Percentiles rank a stretch among this genome's conserved stretches.
Evolutionary conservation across 306 rosid genomes (phyloP).

Genomic region (Potentilla sterilis): DNA sequence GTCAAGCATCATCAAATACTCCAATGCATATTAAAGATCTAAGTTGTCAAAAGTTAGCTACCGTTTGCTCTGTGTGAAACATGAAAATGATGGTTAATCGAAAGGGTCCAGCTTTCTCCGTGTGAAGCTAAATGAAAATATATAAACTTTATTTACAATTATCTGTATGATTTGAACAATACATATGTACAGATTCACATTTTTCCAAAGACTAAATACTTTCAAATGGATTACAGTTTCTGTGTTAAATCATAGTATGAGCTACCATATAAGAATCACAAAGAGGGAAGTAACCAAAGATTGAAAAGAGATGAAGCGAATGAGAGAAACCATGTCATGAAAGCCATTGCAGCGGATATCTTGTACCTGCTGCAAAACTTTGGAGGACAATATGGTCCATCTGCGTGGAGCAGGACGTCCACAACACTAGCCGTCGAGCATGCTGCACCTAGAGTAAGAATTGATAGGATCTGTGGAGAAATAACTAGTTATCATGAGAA

Average conservation of each 20-base stretch:
- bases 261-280: constrained; percentile 32
- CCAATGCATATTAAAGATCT: neutral
- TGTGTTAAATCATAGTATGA: neutral
- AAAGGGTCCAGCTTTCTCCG: neutral
- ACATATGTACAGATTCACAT: neutral
- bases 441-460: constrained; percentile 75
- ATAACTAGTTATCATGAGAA: neutral
- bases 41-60: neutral
- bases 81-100: neutral
- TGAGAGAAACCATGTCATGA: constrained; percentile 67
- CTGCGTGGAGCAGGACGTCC: constrained; percentile 50
- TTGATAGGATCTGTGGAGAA: constrained; percentile 52
- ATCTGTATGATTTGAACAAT: neutral
- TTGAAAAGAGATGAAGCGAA: constrained; percentile 64
- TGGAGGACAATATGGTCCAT: constrained; percentile 44
- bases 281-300: constrained; percentile 75
- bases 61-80: too few relatives aligned
- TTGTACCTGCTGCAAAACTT: constrained; percentile 60
- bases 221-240: constrained; percentile 22
- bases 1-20: neutral
- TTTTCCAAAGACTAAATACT: constrained; percentile 1
- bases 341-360: constrained; percentile 75
- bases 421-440: constrained; percentile 76
- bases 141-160: neutral
- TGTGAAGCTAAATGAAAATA: too few relatives aligned